Evolutionary conservation across 345 rosid genomes (phyloP), one percentile per base, ranked within the genome.

Genomic region (Cardamine chenopodiifolia): DNA sequence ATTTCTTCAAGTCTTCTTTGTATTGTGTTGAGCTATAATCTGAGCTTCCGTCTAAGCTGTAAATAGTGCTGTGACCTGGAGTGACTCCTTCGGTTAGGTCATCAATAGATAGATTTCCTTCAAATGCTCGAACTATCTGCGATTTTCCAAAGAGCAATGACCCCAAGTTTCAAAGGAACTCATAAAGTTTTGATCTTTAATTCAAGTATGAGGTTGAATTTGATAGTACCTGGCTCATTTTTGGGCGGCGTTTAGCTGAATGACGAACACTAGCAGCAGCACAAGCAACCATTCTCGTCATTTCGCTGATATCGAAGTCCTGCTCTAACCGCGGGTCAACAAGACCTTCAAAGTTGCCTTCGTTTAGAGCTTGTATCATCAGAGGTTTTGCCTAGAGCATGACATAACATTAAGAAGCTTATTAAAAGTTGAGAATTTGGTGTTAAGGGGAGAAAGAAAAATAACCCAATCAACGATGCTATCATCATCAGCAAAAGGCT

Each of bases 401-500:
- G 15, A 39, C n/a, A 50, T 15, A 42, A 15, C 6, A 0, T 1
- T 62, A 34, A 57, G 44, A 15, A 70, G 12, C 22, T 18, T 35
- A 29, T 2, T 31, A 23, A 29, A 65, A 31, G 20, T 25, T 58
- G 12, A 20, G 28, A 18, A 31, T 15, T 55, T 63, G 28, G 1
- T 50, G 19, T 2, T 6, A 50, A 19, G 25, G 17, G 58, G 10
- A 56, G 22, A 49, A 71, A 26, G 52, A 32, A 31, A 3, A 79
- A 88, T 22, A 25, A 93, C 98, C 98, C 98, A 93, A 71, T 90
- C 98, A 72, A 93, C 96, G 20, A 90, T 81, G 82, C 92, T 84
- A 55, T 93, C 93, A 62, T 89, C 98, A 65, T 86, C 98, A 73
- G 77, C 76, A 81, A 78, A 86, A 42, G 85, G 71, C 31, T 80